Conservation (phyloP, 2,329 filamentous ascomycete genomes). For the Fusarium pininemorale region DNA sequence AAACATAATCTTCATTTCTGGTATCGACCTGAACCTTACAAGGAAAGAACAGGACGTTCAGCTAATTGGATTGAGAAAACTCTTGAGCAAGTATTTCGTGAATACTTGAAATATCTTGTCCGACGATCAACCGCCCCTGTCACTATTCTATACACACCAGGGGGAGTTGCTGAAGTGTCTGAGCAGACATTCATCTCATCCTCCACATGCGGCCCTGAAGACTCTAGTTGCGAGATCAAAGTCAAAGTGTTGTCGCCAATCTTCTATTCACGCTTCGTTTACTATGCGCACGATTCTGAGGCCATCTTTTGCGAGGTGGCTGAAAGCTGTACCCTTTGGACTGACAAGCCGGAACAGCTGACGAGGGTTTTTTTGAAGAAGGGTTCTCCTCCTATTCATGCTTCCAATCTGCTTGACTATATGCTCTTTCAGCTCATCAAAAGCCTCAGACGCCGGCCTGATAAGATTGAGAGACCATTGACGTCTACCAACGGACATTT, state of each 20-base stretch:
- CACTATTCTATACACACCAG: slow-evolving; percentile 62
- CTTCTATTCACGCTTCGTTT: slow-evolving; percentile 73
- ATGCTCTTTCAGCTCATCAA: slow-evolving; percentile 56
- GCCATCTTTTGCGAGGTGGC: slow-evolving; percentile 68
- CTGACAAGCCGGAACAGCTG: slow-evolving; percentile 64
- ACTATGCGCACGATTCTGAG: slow-evolving; percentile 69
- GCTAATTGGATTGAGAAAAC: slow-evolving; percentile 60
- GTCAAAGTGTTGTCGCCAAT: slow-evolving; percentile 69
- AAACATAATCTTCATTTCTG: slow-evolving; percentile 68
- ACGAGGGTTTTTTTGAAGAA: slow-evolving; percentile 54
- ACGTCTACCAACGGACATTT: slow-evolving; percentile 48
- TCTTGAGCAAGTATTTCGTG: slow-evolving; percentile 58
- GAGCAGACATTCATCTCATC: slow-evolving; percentile 52
- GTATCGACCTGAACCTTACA: slow-evolving; percentile 70
- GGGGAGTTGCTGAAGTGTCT: slow-evolving; percentile 53
- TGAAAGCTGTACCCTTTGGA: slow-evolving; percentile 66
- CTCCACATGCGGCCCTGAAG: slow-evolving; percentile 26
- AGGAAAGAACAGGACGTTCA: slow-evolving; percentile 62
- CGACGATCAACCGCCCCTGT: slow-evolving; percentile 55
- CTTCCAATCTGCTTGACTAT: slow-evolving; percentile 50
- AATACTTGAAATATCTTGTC: slow-evolving; percentile 61
- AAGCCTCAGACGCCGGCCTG: slow-evolving; percentile 53
- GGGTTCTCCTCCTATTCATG: slow-evolving; percentile 47
- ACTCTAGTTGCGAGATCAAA: slow-evolving; percentile 53
- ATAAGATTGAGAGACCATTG: slow-evolving; percentile 52